Conservation (phyloP, 2,329 filamentous ascomycete species). For the Nemania bipapillata region DNA sequence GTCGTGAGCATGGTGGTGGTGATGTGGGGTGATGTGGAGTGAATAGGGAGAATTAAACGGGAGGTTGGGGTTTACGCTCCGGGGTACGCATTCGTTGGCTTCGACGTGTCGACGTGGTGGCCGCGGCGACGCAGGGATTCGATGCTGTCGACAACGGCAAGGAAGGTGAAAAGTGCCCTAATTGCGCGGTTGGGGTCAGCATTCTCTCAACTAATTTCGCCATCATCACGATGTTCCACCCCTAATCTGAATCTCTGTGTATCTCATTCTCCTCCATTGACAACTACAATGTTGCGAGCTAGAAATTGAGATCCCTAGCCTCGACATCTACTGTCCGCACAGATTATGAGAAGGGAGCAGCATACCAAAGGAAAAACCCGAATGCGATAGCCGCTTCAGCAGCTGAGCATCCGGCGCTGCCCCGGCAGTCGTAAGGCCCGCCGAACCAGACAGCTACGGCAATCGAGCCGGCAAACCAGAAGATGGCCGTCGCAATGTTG, state of each 20-base stretch:
- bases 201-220: background rate
- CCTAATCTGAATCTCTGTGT: no score
- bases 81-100: slow-evolving; percentile 44
- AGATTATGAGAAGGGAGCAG: slow-evolving; percentile 5
- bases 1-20: no score
- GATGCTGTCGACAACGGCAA: slow-evolving; percentile 61
- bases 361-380: slow-evolving; percentile 70
- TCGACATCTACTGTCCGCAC: background rate
- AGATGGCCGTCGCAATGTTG: slow-evolving; percentile 79
- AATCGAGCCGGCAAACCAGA: slow-evolving; percentile 90
- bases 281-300: no score
- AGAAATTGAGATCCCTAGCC: background rate
- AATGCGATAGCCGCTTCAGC: slow-evolving; percentile 73
- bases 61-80: slow-evolving; percentile 39
- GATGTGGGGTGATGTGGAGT: background rate
- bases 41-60: no score
- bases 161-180: slow-evolving; percentile 61
- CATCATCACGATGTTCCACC: background rate
- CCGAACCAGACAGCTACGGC: slow-evolving; percentile 75
- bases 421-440: slow-evolving; percentile 64
- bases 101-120: slow-evolving; percentile 44
- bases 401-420: slow-evolving; percentile 65
- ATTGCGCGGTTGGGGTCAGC: background rate
- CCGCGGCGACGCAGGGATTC: slow-evolving; percentile 58
- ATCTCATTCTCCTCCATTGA: no score